Base-by-base conservation (phyloP, 768 basidiomycete genomes). In the Leucosporidium scottii region DNA sequence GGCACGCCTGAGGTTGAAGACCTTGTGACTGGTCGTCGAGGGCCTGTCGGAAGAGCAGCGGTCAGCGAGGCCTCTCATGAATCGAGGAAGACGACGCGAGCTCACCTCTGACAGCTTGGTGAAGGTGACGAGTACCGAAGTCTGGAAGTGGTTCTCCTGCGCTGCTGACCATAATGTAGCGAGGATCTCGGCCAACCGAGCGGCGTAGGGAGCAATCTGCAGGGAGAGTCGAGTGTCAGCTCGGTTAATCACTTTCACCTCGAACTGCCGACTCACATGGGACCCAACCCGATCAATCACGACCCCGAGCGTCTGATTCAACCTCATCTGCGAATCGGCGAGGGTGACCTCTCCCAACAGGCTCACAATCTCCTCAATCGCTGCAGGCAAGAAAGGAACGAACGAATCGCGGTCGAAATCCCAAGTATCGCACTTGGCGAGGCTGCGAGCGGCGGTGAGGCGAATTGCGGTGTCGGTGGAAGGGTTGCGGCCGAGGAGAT, bases 391-490 rank as follows among this genome's bases (percentile, higher is more conserved):
- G 77, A 84, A 88, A 4, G 89, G 89, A n/a, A 82, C 78, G 75
- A 94, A 91, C 20, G 80, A 74, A 34, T 83, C 77, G 20, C 82
- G 76, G 53, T 88, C 81, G 73, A 93, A 91, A 44, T 81, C 81
- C 69, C 86, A 64, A 21, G 84, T 85, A 76, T 94, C 88, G 28
- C 90, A 90, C 76, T 92, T 87, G 49, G 85, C 83, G 34, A 97
- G 76, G 18, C 91, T 87, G 28, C 84, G 81, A 0, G 90, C 88
- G 30, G 93, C 87, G 1, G 91, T 91, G 47, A 97, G 81, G 6
- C 91, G 85, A 58, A 97, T 92, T 21, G 92, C 93, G 28, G 84
- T 81, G 75, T 94, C 91, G 4, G 88, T 86, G 13, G 89, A 86
- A 69, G 89, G 86, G 39, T 75, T 72, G 6, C 66, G 66, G 67